These are phyloP conservation scores for Cytospora chrysosperma DNA, from an alignment of 2,329 filamentous ascomycete genomes.

Conservation along the genomic window DNA sequence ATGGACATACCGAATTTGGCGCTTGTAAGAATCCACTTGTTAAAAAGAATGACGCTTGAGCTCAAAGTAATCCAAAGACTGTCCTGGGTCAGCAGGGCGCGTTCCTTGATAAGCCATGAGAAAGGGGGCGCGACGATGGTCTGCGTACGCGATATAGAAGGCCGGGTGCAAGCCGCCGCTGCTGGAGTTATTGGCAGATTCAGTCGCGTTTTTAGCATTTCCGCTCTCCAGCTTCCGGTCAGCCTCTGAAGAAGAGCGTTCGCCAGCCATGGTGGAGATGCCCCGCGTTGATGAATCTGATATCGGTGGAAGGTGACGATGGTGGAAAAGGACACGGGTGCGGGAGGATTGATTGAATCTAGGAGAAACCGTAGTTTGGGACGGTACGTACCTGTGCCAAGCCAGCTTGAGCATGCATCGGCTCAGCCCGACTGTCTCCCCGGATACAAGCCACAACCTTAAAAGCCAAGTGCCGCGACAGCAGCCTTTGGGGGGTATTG, in stretches of 20 bases:
- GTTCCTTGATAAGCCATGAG: neutral
- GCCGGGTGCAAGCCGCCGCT: constrained; percentile 60
- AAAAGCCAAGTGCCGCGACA: neutral
- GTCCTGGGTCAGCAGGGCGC: constrained; percentile 14
- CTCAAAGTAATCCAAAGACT: constrained; percentile 87
- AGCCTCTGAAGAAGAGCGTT: constrained; percentile 23
- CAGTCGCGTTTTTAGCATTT: constrained; percentile 11
- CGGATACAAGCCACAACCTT: neutral
- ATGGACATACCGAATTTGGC: constrained; percentile 69
- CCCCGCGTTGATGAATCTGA: neutral
- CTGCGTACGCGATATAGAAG: constrained; percentile 68
- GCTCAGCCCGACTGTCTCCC: neutral
- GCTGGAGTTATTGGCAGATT: constrained; percentile 13
- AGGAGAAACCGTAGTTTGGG: too few species aligned
- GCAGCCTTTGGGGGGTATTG: neutral
- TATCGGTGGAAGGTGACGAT: too few species aligned
- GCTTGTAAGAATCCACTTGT: constrained; percentile 90
- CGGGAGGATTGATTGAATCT: neutral
- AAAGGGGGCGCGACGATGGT: constrained; percentile 1
- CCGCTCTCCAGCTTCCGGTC: constrained; percentile 24
- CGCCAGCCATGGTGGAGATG: constrained; percentile 17
- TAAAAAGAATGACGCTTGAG: constrained; percentile 90
- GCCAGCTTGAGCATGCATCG: neutral
- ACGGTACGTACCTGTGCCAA: neutral
- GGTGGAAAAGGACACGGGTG: neutral